Conservation (phyloP, 345 rosid species). For the Salix udensis region DNA sequence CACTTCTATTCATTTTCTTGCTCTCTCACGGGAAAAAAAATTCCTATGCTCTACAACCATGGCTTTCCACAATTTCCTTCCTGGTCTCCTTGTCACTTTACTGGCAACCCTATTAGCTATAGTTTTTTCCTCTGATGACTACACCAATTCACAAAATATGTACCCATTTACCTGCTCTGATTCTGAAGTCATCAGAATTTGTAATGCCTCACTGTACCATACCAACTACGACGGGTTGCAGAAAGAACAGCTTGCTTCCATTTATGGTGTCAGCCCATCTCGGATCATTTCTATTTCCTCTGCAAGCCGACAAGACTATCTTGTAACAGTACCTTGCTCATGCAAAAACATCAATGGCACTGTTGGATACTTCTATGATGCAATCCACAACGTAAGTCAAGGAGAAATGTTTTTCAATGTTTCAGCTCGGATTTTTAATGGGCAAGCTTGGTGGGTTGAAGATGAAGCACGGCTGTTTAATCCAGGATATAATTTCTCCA, state of each 20-base stretch:
- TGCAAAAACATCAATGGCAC: constrained; percentile 33
- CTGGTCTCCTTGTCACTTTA: constrained; percentile 7
- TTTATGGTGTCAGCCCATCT: constrained; percentile 37
- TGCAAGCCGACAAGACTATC: constrained; percentile 30
- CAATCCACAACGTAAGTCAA: constrained; percentile 25
- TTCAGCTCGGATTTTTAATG: constrained; percentile 29
- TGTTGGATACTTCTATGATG: constrained; percentile 43
- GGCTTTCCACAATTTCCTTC: constrained; percentile 19
- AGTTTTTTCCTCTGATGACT: neutral
- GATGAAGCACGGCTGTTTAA: constrained; percentile 18
- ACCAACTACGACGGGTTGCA: constrained; percentile 13
- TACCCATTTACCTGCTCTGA: constrained; percentile 28
- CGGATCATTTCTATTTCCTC: constrained; percentile 26
- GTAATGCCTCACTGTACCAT: constrained; percentile 46
- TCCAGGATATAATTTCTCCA: constrained; percentile 11
- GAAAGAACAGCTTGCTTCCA: constrained; percentile 27
- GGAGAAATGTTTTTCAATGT: constrained; percentile 31
- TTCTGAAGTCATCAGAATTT: constrained; percentile 3
- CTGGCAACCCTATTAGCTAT: constrained; percentile 1
- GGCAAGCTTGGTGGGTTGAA: constrained; percentile 43
- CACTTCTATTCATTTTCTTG: constrained; percentile 4
- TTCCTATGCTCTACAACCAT: constrained; percentile 10
- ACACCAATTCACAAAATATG: neutral
- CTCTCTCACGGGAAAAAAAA: neutral
- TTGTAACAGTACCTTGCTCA: constrained; percentile 46